Evolutionary conservation across 1,139 yeast genomes (phyloP).

Genomic region (Taphrina communis): DNA sequence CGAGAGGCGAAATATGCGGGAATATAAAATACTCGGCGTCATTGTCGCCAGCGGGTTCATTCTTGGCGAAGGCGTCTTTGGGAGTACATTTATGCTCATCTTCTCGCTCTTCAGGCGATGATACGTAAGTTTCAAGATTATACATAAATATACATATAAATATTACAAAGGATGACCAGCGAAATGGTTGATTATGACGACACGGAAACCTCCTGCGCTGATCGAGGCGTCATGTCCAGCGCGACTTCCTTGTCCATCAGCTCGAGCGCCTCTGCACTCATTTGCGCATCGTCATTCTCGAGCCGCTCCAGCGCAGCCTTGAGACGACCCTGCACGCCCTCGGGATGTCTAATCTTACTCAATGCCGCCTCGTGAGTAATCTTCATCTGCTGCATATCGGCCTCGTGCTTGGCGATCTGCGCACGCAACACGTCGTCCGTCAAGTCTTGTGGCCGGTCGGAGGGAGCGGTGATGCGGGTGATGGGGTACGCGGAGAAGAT

Average conservation of each 20-base stretch:
- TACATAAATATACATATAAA: neutral
- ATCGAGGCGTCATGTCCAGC: neutral
- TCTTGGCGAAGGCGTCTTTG: conserved; percentile 39
- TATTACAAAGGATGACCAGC: neutral
- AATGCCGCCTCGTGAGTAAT: conserved; percentile 3
- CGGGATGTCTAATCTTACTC: conserved; percentile 9
- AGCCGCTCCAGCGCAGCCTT: conserved; percentile 8
- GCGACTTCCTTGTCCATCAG: neutral
- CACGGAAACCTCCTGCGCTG: neutral
- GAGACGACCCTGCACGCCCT: conserved; percentile 17
- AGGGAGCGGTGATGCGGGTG: conserved; percentile 9
- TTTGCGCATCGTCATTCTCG: neutral
- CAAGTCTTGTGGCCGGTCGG: neutral
- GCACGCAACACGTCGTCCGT: conserved; percentile 5
- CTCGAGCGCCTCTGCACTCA: conserved; percentile 6
- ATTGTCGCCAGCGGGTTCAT: conserved; percentile 38
- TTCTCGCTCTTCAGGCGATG: conserved; percentile 3
- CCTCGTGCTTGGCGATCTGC: conserved; percentile 1
- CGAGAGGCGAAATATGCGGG: conserved; percentile 47
- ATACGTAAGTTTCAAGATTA: neutral
- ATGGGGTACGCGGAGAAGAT: conserved; percentile 47
- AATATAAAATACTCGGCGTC: conserved; percentile 19
- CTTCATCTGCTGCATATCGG: conserved; percentile 18
- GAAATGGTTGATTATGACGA: neutral
- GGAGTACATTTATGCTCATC: conserved; percentile 26